Conservation (phyloP, 1,139 yeast species). For the Zygoascus meyerae region DNA sequence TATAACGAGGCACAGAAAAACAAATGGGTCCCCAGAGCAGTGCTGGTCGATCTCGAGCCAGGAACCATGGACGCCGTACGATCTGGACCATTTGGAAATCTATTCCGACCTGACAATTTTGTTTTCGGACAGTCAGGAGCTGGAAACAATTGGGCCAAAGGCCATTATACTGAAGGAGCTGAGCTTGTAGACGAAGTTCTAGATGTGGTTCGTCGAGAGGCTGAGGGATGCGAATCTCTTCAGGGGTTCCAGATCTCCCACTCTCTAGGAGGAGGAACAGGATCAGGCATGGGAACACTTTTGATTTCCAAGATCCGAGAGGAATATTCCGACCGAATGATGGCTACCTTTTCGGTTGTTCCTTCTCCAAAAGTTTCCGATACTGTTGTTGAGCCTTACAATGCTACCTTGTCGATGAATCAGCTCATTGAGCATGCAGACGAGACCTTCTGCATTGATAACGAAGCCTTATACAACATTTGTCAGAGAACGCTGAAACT, state of each 20-base stretch:
- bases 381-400: conserved; percentile 91
- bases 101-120: conserved; percentile 87
- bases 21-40: conserved; percentile 90
- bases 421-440: conserved; percentile 86
- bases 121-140: conserved; percentile 89
- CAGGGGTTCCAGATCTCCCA: conserved; percentile 95
- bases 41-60: conserved; percentile 87
- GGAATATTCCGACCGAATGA: conserved; percentile 91
- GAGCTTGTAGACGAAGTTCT: conserved; percentile 84
- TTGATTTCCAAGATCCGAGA: conserved; percentile 75
- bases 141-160: conserved; percentile 95
- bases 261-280: conserved; percentile 95
- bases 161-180: conserved; percentile 94
- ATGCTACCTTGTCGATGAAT: conserved; percentile 87
- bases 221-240: conserved; percentile 84
- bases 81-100: conserved; percentile 67
- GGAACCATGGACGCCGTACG: conserved; percentile 85
- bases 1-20: conserved; percentile 55
- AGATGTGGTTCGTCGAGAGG: conserved; percentile 89
- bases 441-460: conserved; percentile 91
- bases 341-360: conserved; percentile 89
- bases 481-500: conserved; percentile 80
- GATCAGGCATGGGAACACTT: conserved; percentile 92
- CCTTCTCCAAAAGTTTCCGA: conserved; percentile 90
- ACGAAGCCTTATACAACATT: conserved; percentile 85